These are phyloP conservation scores for Westerdykella sp. DNA, from an alignment of 2,329 filamentous ascomycete genomes.

Conservation along the genomic window DNA sequence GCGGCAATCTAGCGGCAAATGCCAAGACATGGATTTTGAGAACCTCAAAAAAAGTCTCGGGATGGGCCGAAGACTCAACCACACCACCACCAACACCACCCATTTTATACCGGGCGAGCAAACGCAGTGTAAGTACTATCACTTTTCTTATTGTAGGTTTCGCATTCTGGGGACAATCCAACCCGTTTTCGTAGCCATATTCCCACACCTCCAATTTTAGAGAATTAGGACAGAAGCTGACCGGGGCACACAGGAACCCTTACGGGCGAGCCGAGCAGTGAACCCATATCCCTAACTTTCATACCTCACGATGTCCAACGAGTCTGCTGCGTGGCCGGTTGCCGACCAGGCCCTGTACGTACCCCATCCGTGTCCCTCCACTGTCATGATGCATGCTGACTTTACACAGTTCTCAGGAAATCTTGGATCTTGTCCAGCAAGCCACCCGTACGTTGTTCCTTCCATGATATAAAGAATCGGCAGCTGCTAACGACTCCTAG, in stretches of 20 bases:
- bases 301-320: slow-evolving; percentile 20
- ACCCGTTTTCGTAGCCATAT: neutral
- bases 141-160: too few species aligned
- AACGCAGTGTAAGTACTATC: slow-evolving; percentile 24
- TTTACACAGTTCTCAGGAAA: too few species aligned
- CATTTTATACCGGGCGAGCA: slow-evolving; percentile 23
- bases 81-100: slow-evolving; percentile 10
- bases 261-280: slow-evolving; percentile 33
- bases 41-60: neutral
- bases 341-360: slow-evolving; percentile 40
- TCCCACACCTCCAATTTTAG: neutral
- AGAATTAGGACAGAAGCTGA: neutral
- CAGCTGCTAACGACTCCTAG: neutral
- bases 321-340: slow-evolving; percentile 33
- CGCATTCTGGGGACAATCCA: too few species aligned
- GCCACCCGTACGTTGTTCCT: slow-evolving; percentile 8
- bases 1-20: slow-evolving; percentile 14
- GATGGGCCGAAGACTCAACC: neutral
- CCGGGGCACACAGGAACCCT: slow-evolving; percentile 18
- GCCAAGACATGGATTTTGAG: slow-evolving; percentile 11
- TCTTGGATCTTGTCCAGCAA: slow-evolving; percentile 30
- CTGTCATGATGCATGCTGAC: too few species aligned
- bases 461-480: neutral
- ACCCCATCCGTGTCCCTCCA: too few species aligned
- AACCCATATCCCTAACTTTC: slow-evolving; percentile 14